These are phyloP conservation scores for Penicillium paxilli DNA, from an alignment of 495 filamentous ascomycete species.

Conservation along the genomic window DNA sequence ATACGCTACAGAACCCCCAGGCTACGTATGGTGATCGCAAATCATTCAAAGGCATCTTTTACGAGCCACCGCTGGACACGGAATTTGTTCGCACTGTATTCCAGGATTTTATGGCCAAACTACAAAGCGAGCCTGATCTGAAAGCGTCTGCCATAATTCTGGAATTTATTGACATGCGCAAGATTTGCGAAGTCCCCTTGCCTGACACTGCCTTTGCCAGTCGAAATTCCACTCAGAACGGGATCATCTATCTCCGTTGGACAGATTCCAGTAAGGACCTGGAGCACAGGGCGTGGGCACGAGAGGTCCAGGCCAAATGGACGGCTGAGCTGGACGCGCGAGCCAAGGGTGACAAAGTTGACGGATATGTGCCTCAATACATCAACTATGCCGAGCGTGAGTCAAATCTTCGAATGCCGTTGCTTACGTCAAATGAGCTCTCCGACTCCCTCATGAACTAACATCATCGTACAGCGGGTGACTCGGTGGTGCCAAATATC, in stretches of 20 bases:
- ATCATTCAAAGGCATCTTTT: constrained; percentile 51
- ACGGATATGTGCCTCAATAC: constrained; percentile 35
- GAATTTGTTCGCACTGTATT: constrained; percentile 35
- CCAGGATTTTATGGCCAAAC: constrained; percentile 36
- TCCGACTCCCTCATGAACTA: background rate
- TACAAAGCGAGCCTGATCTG: constrained; percentile 24
- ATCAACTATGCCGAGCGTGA: constrained; percentile 47
- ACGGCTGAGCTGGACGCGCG: constrained; percentile 24
- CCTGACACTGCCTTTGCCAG: constrained; percentile 30
- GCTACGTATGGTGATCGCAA: constrained; percentile 42
- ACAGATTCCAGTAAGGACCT: constrained; percentile 26
- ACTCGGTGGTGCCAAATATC: constrained; percentile 34
- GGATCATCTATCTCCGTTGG: constrained; percentile 34
- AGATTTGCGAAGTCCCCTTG: constrained; percentile 28
- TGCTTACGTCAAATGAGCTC: background rate
- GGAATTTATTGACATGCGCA: constrained; percentile 36
- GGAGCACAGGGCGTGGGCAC: constrained; percentile 31
- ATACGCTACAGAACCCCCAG: constrained; percentile 43
- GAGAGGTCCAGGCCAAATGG: constrained; percentile 29
- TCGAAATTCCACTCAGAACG: constrained; percentile 36
- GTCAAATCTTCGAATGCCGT: constrained; percentile 5
- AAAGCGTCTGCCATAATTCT: constrained; percentile 28
- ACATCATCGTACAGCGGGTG: constrained; percentile 22
- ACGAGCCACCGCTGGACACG: constrained; percentile 40
- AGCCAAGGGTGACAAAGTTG: background rate